Conservation (phyloP, 2,329 filamentous ascomycete species). For the Ceratocystis ficicola region DNA sequence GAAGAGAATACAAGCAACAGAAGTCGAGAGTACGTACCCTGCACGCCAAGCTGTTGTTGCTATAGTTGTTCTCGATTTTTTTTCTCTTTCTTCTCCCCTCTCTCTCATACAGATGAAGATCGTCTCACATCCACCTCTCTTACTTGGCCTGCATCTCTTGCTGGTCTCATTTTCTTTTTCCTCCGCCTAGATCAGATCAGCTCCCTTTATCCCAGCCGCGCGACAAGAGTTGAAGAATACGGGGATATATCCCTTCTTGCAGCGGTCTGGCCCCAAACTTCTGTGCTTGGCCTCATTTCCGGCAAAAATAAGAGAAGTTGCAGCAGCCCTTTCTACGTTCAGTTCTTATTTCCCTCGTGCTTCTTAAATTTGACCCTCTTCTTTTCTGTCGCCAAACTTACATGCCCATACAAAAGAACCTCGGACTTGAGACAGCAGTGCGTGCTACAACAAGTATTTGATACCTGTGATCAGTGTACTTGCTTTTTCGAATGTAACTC, state of each 20-base stretch:
- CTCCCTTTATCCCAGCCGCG: background rate
- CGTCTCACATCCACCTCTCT: no score
- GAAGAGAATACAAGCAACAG: no score
- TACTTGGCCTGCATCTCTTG: no score
- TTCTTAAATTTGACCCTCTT: background rate
- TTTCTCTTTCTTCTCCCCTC: background rate
- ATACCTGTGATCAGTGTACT: no score
- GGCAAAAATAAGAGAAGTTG: conserved; percentile 2
- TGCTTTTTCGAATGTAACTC: background rate
- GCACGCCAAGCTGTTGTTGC: no score
- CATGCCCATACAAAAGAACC: no score
- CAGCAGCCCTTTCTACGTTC: background rate
- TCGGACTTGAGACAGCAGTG: no score
- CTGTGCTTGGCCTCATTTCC: background rate
- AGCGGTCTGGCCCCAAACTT: background rate
- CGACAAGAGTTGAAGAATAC: background rate
- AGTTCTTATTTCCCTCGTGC: background rate
- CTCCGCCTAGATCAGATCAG: background rate
- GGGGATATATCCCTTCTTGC: conserved; percentile 5
- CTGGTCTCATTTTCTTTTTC: background rate
- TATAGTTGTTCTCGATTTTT: background rate
- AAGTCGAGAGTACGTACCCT: no score
- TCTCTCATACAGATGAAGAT: background rate
- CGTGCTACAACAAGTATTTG: no score
- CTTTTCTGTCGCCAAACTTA: background rate